A percentile compares a stretch with the other conserved stretches of the same genome.
phyloP scores from a whole-genome alignment of 148 eudicot species.

The Suaeda aralocaspica region DNA sequence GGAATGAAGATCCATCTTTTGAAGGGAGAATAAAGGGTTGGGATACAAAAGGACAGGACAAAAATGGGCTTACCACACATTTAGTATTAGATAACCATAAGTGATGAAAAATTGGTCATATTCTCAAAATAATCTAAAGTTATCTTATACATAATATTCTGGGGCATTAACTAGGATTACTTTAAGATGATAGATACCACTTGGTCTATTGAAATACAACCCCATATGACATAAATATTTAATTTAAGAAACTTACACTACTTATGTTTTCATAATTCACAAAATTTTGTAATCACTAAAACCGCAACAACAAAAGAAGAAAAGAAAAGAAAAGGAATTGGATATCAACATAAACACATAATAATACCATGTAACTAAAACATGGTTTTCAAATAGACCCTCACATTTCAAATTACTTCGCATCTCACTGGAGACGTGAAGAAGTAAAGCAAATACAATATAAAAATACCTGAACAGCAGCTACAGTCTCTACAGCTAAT shows the following conservation, averaged over 20 bases:
- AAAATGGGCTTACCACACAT: too few species aligned
- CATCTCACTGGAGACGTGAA: slow-evolving; percentile 4
- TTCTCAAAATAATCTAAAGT: not conserved
- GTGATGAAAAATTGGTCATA: too few species aligned
- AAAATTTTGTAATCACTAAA: too few species aligned
- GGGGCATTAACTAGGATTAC: not conserved
- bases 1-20: too few species aligned
- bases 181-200: not conserved
- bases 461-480: slow-evolving; percentile 81
- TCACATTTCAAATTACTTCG: not conserved
- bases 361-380: not conserved
- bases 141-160: not conserved
- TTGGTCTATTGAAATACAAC: not conserved
- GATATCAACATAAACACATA: too few species aligned
- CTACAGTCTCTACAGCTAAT: slow-evolving; percentile 91
- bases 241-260: too few species aligned
- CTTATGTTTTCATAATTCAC: too few species aligned
- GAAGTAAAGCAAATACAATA: slow-evolving; percentile 1
- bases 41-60: too few species aligned
- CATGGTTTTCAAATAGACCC: not conserved
- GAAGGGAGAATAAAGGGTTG: too few species aligned
- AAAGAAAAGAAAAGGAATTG: too few species aligned
- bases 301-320: too few species aligned
- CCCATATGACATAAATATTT: not conserved
- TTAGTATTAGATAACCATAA: too few species aligned